Evolutionary conservation across 2,329 filamentous ascomycete species (phyloP).

Genomic region (Aspergillus udagawae): DNA sequence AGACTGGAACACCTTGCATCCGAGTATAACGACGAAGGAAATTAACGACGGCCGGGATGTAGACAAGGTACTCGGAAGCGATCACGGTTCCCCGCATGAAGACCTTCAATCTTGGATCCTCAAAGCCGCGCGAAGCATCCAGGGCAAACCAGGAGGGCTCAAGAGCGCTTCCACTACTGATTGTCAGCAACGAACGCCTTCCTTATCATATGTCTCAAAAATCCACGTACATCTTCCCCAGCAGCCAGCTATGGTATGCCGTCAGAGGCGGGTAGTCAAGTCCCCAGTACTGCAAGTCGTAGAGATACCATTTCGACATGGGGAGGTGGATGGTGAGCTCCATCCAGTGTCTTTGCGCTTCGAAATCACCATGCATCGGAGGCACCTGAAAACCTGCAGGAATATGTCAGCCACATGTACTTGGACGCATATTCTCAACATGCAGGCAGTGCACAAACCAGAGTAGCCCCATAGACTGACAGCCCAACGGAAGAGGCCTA

Average conservation of each 20-base stretch:
- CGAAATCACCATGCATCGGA: constrained; percentile 94
- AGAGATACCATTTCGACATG: constrained; percentile 94
- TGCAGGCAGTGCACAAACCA: constrained; percentile 49
- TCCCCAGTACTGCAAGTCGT: constrained; percentile 96
- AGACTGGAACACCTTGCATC: constrained; percentile 70
- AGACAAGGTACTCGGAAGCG: constrained; percentile 84
- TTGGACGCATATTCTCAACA: not conserved
- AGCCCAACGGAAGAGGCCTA: constrained; percentile 90
- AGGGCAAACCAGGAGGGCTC: constrained; percentile 85
- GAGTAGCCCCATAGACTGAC: constrained; percentile 94
- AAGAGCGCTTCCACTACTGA: constrained; percentile 63
- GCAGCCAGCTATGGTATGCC: constrained; percentile 96
- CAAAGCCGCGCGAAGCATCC: constrained; percentile 72
- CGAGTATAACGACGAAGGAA: constrained; percentile 79
- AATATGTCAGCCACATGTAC: constrained; percentile 4
- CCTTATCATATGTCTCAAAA: constrained; percentile 4
- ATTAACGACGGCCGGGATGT: constrained; percentile 78
- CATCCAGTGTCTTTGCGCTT: constrained; percentile 99
- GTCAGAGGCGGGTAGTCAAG: constrained; percentile 96
- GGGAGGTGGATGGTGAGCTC: constrained; percentile 87
- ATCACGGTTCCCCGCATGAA: constrained; percentile 95
- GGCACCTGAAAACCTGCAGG: constrained; percentile 67
- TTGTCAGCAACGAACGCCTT: constrained; percentile 12
- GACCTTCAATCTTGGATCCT: constrained; percentile 77
- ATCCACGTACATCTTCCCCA: constrained; percentile 68